Evolutionary conservation across 176 grass and related monocot species (phyloP).

Genomic region (Pontederia paniculata): DNA sequence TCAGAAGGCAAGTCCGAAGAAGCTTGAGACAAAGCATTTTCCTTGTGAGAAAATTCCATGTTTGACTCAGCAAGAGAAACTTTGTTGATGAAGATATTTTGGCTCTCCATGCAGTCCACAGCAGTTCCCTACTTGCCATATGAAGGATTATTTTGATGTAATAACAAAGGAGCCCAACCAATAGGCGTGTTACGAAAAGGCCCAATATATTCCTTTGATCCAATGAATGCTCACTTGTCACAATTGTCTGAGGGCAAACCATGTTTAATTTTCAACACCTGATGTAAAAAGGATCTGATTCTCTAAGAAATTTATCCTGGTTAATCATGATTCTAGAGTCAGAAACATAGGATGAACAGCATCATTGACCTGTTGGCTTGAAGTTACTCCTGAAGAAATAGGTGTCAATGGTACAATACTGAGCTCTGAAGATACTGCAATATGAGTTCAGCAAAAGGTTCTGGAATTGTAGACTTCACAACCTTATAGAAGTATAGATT

Average conservation of each 20-base stretch:
- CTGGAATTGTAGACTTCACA: background rate
- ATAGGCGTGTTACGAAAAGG: constrained; percentile 23
- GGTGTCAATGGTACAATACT: constrained; percentile 3
- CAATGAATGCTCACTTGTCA: constrained; percentile 17
- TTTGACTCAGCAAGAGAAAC: constrained; percentile 28
- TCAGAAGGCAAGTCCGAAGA: constrained; percentile 21
- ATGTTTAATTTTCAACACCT: constrained; percentile 18
- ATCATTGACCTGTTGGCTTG: background rate
- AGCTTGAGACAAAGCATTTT: constrained; percentile 22
- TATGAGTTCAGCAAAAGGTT: background rate
- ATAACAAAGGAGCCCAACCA: constrained; percentile 23
- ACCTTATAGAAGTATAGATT: background rate
- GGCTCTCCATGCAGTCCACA: constrained; percentile 29
- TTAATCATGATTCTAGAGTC: constrained; percentile 29
- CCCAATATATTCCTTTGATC: constrained; percentile 1
- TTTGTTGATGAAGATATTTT: constrained; percentile 11
- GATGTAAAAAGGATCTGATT: constrained; percentile 32
- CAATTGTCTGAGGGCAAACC: constrained; percentile 12
- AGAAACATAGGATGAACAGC: constrained; percentile 4
- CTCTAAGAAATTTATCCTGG: constrained; percentile 25
- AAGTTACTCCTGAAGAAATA: background rate
- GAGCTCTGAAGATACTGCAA: background rate
- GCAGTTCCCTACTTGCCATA: background rate
- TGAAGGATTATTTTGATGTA: constrained; percentile 24
- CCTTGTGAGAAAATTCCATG: constrained; percentile 13